Evolutionary conservation across 768 basidiomycete genomes (phyloP).

Genomic region (Roridomyces roridus): DNA sequence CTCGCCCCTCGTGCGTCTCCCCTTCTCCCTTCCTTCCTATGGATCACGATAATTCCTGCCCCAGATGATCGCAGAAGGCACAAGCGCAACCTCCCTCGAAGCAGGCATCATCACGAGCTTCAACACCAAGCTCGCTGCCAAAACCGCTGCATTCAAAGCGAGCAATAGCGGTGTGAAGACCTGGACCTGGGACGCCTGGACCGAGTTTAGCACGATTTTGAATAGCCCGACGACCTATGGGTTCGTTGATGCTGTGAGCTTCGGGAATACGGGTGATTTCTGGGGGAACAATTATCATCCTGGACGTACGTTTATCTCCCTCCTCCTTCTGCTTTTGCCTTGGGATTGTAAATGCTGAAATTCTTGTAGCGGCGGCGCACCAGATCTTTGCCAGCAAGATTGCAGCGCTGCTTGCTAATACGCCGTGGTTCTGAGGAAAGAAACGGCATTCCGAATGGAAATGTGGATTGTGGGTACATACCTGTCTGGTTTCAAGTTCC

Average conservation of each 20-base stretch:
- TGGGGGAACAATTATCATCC: constrained; percentile 57
- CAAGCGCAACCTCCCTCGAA: constrained; percentile 46
- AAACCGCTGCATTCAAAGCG: constrained; percentile 45
- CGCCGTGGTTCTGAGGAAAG: neutral
- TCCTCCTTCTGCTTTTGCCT: neutral
- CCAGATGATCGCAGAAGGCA: constrained; percentile 55
- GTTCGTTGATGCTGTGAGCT: constrained; percentile 57
- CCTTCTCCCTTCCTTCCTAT: neutral
- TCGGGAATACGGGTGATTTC: constrained; percentile 46
- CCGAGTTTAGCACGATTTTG: constrained; percentile 57
- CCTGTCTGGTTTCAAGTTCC: no score
- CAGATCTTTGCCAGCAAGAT: neutral
- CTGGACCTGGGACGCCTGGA: constrained; percentile 56
- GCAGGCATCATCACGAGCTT: constrained; percentile 56
- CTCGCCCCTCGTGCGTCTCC: constrained; percentile 43
- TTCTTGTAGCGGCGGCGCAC: neutral
- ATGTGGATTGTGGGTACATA: no score
- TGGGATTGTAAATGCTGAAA: no score
- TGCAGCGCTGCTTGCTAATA: neutral
- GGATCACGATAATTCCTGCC: no score
- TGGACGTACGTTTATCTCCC: neutral
- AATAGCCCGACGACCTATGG: constrained; percentile 55
- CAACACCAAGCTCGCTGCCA: constrained; percentile 54
- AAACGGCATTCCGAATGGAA: neutral
- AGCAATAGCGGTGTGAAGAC: constrained; percentile 50